Evolutionary conservation across 179 eudicot species (phyloP).

Genomic region (Silene vulgaris): DNA sequence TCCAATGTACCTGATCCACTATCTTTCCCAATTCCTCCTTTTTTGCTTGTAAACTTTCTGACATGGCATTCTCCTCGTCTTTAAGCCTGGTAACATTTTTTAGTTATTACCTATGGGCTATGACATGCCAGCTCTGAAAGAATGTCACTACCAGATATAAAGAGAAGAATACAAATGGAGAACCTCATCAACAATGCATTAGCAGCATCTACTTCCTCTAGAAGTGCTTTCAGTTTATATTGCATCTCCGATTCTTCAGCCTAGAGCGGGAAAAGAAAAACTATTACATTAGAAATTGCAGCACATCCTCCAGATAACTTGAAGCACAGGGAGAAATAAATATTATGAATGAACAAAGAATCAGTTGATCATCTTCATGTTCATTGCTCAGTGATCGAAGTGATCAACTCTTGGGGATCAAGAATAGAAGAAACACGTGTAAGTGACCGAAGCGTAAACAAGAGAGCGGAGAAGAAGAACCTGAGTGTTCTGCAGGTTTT

Average conservation of each 20-base stretch:
- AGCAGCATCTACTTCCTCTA: constrained; percentile 45
- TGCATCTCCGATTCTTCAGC: constrained; percentile 79
- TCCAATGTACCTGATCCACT: constrained; percentile 43
- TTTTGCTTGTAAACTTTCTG: constrained; percentile 26
- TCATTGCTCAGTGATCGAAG: not conserved
- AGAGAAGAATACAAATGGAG: constrained; percentile 1
- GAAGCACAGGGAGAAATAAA: not conserved
- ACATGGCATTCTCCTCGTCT: constrained; percentile 50
- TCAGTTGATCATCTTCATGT: not conserved
- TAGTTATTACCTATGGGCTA: constrained; percentile 6
- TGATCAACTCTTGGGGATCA: not conserved
- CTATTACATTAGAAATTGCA: constrained; percentile 7
- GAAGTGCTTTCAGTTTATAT: constrained; percentile 56
- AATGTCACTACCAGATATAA: not conserved
- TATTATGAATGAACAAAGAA: not conserved
- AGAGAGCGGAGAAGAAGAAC: constrained; percentile 28
- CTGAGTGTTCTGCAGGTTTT: constrained; percentile 64
- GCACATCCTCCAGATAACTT: constrained; percentile 4
- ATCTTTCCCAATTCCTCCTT: constrained; percentile 44
- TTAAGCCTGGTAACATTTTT: constrained; percentile 50
- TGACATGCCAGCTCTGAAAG: not conserved
- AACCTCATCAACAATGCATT: constrained; percentile 51
- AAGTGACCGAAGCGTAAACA: not conserved
- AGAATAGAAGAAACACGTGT: not conserved
- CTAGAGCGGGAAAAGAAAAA: constrained; percentile 29